A percentile compares a stretch with the other conserved stretches of the same genome.
Conservation (phyloP, 163 green algal species). For the Scenedesmus sp. region DNA sequence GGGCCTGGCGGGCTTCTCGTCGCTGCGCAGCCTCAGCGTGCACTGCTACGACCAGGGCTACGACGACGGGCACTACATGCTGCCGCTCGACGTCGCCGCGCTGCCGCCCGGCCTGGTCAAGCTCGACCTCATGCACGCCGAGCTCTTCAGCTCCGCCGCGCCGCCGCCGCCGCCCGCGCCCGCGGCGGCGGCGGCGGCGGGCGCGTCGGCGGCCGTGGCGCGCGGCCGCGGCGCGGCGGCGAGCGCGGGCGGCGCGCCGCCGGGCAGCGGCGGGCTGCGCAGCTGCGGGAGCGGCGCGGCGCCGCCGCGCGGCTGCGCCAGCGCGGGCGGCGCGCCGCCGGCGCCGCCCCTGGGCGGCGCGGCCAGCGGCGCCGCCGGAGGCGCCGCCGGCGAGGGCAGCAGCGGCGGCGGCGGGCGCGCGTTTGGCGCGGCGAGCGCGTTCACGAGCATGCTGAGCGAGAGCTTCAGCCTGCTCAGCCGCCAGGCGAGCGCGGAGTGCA, state of each 20-base stretch:
- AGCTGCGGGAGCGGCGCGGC: background rate
- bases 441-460: slow-evolving; percentile 40
- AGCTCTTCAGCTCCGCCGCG: slow-evolving; percentile 28
- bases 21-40: slow-evolving; percentile 26
- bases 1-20: slow-evolving; percentile 21
- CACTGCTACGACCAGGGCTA: slow-evolving; percentile 37
- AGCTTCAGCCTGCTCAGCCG: slow-evolving; percentile 42
- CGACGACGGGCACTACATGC: slow-evolving; percentile 30
- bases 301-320: no score
- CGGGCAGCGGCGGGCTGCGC: background rate
- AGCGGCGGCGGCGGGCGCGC: background rate
- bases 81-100: slow-evolving; percentile 9
- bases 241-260: background rate
- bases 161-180: background rate
- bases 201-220: slow-evolving; percentile 1
- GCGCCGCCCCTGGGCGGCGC: no score
- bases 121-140: slow-evolving; percentile 36
- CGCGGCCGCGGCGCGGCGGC: background rate
- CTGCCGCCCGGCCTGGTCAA: slow-evolving; percentile 27
- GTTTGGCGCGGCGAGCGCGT: background rate
- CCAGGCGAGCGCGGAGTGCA: slow-evolving; percentile 30
- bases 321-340: no score
- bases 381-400: slow-evolving; percentile 4
- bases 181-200: background rate
- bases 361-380: no score